Conservation (phyloP, 306 rosid species). For the Glycyrrhiza uralensis region DNA sequence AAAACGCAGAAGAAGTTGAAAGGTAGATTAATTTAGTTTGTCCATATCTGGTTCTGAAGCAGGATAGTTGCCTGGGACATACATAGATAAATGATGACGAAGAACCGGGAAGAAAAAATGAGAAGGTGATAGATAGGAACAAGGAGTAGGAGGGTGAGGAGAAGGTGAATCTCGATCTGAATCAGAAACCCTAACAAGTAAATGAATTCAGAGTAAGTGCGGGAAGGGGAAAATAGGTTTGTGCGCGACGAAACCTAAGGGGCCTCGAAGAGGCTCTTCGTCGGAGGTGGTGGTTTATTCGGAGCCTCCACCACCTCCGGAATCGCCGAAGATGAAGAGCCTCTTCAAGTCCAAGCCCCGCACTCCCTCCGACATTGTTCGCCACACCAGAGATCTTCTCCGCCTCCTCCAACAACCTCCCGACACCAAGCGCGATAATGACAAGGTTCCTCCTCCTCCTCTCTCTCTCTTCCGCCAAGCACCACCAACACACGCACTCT, state of each 20-base stretch:
- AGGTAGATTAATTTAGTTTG: neutral
- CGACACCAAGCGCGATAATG: conserved; percentile 59
- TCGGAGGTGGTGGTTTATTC: conserved; percentile 25
- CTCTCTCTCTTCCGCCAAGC: no score
- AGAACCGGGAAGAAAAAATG: neutral
- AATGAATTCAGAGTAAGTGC: neutral
- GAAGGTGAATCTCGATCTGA: neutral
- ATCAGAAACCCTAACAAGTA: neutral
- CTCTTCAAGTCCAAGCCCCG: conserved; percentile 84
- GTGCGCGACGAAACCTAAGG: conserved; percentile 31
- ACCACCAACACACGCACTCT: no score
- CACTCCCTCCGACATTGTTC: conserved; percentile 71
- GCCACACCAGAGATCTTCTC: conserved; percentile 76
- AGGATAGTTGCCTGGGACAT: neutral
- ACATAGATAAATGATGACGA: no score
- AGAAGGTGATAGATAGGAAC: neutral
- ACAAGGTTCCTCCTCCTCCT: neutral
- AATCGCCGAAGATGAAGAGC: conserved; percentile 50
- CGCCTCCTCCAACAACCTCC: conserved; percentile 33
- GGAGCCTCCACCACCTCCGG: conserved; percentile 22
- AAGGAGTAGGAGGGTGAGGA: neutral
- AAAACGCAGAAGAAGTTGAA: neutral
- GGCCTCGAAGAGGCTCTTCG: conserved; percentile 40
- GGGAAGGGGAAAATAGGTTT: conserved; percentile 35
- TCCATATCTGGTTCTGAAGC: neutral